Base-by-base conservation (phyloP, 73 alveolate species). In the Paramecium octaurelia region DNA sequence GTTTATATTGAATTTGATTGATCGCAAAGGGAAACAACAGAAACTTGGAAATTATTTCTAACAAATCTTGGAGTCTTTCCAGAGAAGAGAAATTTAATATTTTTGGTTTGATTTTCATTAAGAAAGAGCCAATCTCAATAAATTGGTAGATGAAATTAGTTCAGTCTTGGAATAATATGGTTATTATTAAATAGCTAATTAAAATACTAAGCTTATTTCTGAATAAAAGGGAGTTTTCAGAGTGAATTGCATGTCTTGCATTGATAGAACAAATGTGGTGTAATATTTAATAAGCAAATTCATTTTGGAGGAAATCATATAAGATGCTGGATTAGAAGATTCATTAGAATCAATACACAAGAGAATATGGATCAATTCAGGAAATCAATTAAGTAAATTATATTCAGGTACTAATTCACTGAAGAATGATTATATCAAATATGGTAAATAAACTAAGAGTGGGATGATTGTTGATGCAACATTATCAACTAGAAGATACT, bases 241-340 rank as follows among this genome's bases (percentile, higher is more conserved):
- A 92, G 96, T 98, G 2, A 97, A 97, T 76, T 97, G 99, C 42
- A 73, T 97, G 85, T 98, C 96, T 57, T 96, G 99, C 50, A 95
- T 97, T 7, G 99, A 97, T 71, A 95, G 99, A 88, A 97, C 99
- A 23, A 97, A 97, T 92, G 98, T 95, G 14, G 98, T 95, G 21
- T 95, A 97, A 92, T 87, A 90, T 48, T 86, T 88, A 27, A 85
- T 96, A 34, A 96, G 98, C 40, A 50, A 88, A 11, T 70, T 88
- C 16, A 94, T 92, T 2, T 60, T 96, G 50, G 83, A 94, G 27
- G 60, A 58, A 50, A 76, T 93, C 27, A 58, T 96, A 21, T 84
- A 88, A 36, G 92, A 77, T 57, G 43, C 92, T 21, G 93, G 95
- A 7, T 31, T 93, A n/a, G 86, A 36, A 14, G 60, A 58, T 1